These are phyloP conservation scores for Fraxinus quadrangulata DNA, from an alignment of 257 asterid species.

Conservation along the genomic window DNA sequence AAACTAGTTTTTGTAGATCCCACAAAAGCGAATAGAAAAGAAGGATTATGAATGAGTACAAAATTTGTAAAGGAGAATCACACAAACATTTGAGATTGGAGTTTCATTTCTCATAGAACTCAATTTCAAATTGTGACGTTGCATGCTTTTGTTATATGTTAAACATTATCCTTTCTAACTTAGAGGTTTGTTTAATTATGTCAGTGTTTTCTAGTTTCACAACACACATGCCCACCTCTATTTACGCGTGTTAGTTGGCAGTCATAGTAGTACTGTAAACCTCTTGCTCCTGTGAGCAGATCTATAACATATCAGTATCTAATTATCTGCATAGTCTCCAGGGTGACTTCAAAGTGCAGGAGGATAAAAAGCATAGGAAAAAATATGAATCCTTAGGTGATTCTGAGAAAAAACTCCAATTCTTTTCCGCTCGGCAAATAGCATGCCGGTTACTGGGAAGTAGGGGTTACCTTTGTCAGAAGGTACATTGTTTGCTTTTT, in stretches of 20 bases:
- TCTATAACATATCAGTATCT: background rate
- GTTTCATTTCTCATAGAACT: background rate
- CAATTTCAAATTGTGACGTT: background rate
- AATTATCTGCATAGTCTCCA: conserved; percentile 30
- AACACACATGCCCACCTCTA: background rate
- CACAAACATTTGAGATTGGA: background rate
- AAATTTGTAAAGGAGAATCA: background rate
- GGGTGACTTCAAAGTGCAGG: conserved; percentile 92
- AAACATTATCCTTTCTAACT: background rate
- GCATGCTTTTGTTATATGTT: background rate
- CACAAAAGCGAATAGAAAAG: background rate
- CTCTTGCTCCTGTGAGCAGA: background rate
- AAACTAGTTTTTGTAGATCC: background rate
- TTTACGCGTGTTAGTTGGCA: background rate
- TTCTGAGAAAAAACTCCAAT: conserved; percentile 80
- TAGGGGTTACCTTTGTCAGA: conserved; percentile 91
- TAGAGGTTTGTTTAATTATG: background rate
- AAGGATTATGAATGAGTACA: background rate
- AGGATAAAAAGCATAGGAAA: conserved; percentile 87
- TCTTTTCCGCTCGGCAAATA: conserved; percentile 92
- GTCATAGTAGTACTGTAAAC: background rate
- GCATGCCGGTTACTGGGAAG: conserved; percentile 98
- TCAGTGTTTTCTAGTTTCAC: background rate
- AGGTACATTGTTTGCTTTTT: conserved; percentile 50
- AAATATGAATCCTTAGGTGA: conserved; percentile 63